Evolutionary conservation across 1,284 basidiomycete species (phyloP).

Genomic region (Cryptococcus jaspeensis): DNA sequence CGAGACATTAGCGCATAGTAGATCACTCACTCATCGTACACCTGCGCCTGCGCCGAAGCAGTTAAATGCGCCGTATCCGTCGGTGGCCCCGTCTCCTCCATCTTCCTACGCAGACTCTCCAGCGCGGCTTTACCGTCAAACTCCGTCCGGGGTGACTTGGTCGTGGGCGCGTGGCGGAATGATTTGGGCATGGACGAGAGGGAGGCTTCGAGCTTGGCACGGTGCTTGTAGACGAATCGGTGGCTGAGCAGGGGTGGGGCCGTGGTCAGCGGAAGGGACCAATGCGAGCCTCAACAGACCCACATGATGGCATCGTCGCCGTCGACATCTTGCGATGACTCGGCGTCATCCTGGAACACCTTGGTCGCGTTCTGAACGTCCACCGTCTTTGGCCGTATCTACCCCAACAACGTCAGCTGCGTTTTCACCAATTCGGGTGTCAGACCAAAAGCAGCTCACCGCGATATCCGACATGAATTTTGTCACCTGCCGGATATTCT

Average conservation of each 20-base stretch:
- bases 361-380: conserved; percentile 39
- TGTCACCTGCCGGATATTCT: conserved; percentile 75
- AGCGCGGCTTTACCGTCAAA: conserved; percentile 70
- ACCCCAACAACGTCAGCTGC: not conserved
- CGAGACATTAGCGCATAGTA: conserved; percentile 26
- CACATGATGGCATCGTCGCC: conserved; percentile 41
- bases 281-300: conserved; percentile 1
- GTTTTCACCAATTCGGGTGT: not conserved
- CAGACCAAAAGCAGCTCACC: conserved; percentile 53
- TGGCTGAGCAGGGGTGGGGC: conserved; percentile 23
- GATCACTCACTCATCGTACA: conserved; percentile 43
- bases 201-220: conserved; percentile 28
- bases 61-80: conserved; percentile 65
- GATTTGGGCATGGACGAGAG: conserved; percentile 32
- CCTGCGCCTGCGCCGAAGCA: conserved; percentile 54
- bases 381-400: conserved; percentile 36
- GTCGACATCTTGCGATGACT: conserved; percentile 36
- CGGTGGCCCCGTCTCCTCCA: conserved; percentile 73
- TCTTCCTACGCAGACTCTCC: conserved; percentile 68
- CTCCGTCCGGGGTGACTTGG: conserved; percentile 48
- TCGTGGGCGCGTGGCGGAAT: conserved; percentile 21
- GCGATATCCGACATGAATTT: conserved; percentile 77
- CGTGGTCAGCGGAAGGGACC: not conserved
- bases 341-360: conserved; percentile 35
- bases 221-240: conserved; percentile 40